A percentile compares a stretch with the other conserved stretches of the same genome.
Evolutionary conservation across 208 protist genomes (phyloP).

Genomic region (Phytomonas francai): DNA sequence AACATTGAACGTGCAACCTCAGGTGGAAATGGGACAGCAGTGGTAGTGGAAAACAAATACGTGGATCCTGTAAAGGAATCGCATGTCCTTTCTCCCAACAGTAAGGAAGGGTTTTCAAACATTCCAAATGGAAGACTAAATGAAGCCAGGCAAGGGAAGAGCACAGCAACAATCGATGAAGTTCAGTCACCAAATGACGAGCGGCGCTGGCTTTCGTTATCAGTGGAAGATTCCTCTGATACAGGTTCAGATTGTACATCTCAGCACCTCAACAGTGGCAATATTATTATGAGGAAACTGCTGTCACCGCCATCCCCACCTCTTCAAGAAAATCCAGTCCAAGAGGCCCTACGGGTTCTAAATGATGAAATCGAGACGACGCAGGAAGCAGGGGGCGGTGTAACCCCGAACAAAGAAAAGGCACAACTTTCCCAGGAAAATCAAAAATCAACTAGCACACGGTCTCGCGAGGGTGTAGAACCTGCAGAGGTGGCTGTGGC

Average conservation of each 20-base stretch:
- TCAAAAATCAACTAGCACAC: neutral
- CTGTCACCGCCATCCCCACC: neutral
- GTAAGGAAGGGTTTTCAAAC: neutral
- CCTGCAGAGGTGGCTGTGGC: neutral
- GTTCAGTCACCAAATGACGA: neutral
- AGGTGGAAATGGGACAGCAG: neutral
- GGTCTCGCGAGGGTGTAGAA: neutral
- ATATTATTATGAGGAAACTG: neutral
- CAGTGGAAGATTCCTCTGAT: neutral
- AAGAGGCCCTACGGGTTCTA: neutral
- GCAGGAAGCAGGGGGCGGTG: neutral
- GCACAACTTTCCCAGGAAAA: neutral
- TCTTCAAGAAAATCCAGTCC: neutral
- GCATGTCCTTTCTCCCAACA: neutral
- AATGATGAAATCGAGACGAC: conserved; percentile 5
- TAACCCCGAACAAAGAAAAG: neutral
- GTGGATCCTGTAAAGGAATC: neutral
- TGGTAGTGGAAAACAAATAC: neutral
- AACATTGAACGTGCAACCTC: neutral
- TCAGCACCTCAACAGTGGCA: neutral
- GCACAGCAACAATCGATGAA: neutral
- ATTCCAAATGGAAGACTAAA: neutral
- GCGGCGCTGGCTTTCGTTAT: neutral
- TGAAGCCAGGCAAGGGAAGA: neutral
- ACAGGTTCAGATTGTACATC: neutral